These are phyloP conservation scores for Coniochaeta prunicola DNA, from an alignment of 2,329 filamentous ascomycete genomes.

Conservation along the genomic window DNA sequence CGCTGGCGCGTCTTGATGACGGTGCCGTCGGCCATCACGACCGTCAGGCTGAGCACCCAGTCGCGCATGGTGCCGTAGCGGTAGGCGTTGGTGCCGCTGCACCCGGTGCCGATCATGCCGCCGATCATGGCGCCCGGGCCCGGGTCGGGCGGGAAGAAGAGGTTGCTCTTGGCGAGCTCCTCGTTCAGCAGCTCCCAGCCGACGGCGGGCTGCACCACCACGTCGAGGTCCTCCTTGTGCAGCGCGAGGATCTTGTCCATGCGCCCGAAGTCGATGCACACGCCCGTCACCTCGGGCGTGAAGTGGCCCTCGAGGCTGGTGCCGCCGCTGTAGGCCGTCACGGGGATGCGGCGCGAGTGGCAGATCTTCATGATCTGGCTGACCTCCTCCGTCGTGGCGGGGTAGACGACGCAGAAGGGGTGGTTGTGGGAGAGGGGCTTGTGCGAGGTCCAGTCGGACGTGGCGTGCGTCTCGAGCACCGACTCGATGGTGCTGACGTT, in stretches of 20 bases:
- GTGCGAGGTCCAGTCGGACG: slow-evolving; percentile 58
- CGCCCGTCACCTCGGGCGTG: slow-evolving; percentile 71
- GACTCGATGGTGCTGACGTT: slow-evolving; percentile 53
- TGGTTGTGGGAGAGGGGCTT: slow-evolving; percentile 37
- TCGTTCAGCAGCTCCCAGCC: slow-evolving; percentile 86
- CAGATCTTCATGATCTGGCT: slow-evolving; percentile 85
- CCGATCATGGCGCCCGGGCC: slow-evolving; percentile 90
- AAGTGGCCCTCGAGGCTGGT: slow-evolving; percentile 89
- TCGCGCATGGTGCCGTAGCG: slow-evolving; percentile 92
- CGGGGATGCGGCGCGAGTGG: slow-evolving; percentile 71
- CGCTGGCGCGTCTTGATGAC: slow-evolving; percentile 83
- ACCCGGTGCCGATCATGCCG: slow-evolving; percentile 72
- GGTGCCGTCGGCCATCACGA: slow-evolving; percentile 85
- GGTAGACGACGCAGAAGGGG: slow-evolving; percentile 69
- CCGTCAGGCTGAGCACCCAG: slow-evolving; percentile 81
- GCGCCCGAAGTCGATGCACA: slow-evolving; percentile 77
- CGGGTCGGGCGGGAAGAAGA: slow-evolving; percentile 90
- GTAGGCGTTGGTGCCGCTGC: slow-evolving; percentile 80
- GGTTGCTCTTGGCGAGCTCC: slow-evolving; percentile 59
- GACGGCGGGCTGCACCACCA: slow-evolving; percentile 71
- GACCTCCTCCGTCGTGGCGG: slow-evolving; percentile 72
- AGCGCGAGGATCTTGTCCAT: slow-evolving; percentile 78
- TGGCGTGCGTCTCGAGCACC: slow-evolving; percentile 50
- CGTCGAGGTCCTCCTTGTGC: slow-evolving; percentile 71
- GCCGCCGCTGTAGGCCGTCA: slow-evolving; percentile 80